These are phyloP conservation scores for Trypanosoma caninum DNA, from an alignment of 208 protist genomes.

Conservation along the genomic window DNA sequence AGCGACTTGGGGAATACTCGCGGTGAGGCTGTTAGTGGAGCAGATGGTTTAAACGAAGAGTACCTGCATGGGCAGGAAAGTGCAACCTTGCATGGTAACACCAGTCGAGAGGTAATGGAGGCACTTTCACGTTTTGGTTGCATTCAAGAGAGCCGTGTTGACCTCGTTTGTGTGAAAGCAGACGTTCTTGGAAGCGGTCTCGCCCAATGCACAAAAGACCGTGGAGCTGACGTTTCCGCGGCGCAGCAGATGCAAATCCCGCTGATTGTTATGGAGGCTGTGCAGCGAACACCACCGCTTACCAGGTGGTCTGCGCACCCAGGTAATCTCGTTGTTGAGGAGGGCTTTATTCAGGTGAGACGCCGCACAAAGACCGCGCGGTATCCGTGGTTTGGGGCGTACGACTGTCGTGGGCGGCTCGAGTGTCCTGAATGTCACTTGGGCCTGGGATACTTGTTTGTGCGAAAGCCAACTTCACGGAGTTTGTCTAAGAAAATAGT, in stretches of 20 bases:
- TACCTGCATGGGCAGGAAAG: background rate
- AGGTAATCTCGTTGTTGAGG: constrained; percentile 71
- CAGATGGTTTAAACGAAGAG: background rate
- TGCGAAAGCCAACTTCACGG: background rate
- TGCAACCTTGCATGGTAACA: background rate
- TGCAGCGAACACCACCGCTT: constrained; percentile 18
- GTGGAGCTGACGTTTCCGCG: constrained; percentile 17
- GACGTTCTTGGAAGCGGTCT: constrained; percentile 43
- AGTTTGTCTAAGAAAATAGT: background rate
- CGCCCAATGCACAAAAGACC: constrained; percentile 40
- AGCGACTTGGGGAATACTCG: background rate
- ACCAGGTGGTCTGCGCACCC: constrained; percentile 41
- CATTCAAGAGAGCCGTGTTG: constrained; percentile 46
- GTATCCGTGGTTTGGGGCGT: constrained; percentile 64
- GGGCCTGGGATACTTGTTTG: constrained; percentile 65
- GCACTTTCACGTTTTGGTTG: constrained; percentile 42
- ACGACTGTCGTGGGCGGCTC: constrained; percentile 39
- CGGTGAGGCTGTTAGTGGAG: background rate
- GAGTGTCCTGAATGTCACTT: constrained; percentile 83
- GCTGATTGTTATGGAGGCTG: constrained; percentile 18
- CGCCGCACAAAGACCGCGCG: constrained; percentile 58
- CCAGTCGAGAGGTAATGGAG: background rate
- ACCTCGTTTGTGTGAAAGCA: constrained; percentile 52
- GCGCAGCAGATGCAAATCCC: constrained; percentile 12
- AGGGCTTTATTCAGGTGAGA: constrained; percentile 58